Conservation (phyloP, 208 protist species). For the Ichthyophonus hoferi region DNA sequence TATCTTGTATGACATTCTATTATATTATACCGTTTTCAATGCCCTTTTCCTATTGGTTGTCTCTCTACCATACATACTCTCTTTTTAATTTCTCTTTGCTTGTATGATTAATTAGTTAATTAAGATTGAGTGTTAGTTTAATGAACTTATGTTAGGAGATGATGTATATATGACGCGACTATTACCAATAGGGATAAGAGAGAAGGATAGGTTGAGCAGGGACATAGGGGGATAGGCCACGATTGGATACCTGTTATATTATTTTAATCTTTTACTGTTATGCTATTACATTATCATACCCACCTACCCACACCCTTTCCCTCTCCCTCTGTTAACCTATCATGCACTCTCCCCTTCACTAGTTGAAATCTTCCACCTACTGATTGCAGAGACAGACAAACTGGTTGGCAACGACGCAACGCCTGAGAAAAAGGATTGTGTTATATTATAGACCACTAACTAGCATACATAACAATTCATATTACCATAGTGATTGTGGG, state of each 20-base stretch:
- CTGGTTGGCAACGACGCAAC: neutral
- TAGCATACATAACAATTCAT: too few species aligned
- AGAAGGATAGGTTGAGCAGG: too few species aligned
- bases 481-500: too few species aligned
- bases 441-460: conserved; percentile 20
- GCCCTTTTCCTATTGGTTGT: neutral
- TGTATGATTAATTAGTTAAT: too few species aligned
- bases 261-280: neutral
- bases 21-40: neutral
- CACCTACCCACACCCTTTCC: neutral
- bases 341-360: neutral
- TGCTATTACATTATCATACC: neutral
- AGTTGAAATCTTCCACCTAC: conserved; percentile 16
- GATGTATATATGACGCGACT: too few species aligned
- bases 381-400: conserved; percentile 13
- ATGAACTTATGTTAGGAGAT: too few species aligned
- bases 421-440: neutral
- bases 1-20: neutral
- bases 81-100: neutral
- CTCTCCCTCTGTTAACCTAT: neutral
- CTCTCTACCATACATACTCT: neutral
- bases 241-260: too few species aligned
- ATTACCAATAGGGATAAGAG: too few species aligned
- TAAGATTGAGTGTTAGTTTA: too few species aligned
- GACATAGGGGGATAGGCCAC: too few species aligned